Base-by-base conservation (phyloP, 164 flowering plant species). In the Magnolia sinica region DNA sequence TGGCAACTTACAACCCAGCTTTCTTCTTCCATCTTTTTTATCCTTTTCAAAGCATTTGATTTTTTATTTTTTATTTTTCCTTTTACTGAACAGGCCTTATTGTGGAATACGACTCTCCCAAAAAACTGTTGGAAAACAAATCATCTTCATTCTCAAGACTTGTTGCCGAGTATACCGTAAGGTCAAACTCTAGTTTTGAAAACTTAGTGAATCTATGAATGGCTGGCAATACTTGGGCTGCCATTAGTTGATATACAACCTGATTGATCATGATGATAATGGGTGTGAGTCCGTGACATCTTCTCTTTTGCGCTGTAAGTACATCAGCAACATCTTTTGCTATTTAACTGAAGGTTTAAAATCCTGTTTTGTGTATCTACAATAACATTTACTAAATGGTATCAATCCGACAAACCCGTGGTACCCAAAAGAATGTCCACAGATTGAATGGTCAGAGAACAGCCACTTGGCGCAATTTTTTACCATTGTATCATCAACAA, bases 131-230 rank as follows among this genome's bases (percentile, higher is more conserved):
- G 1, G 88, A 89, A 8, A 76, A 93, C 76, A 88, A 85, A 70
- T 81, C 93, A 0, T 93, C 98, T 55, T 83, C 84, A 19, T 91
- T 93, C 76, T 68, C 94, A 2, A 88, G 88, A 77, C 92, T 93
- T 8, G 96, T 93, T 3, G 89, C 89, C 19, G 94, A 93, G 81
- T 91, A 90, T 76, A 84, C 88, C 2, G 59, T 63, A 64, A 91
- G 97, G 66, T 87, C 88, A 29, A 85, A 64, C 72, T 81, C 88
- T 50, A 81, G 75, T 82, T 80, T 75, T 67, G 81, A 81, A 50
- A 75, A 37, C 58, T 37, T 18, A 58, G 51, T 67, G 20, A 59
- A 27, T 75, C 23, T 68, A 1, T 55, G n/a, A 73, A 73, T 18
- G 49, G 55, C 1, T 71, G 74, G 24, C 29, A 22, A 7, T 4